Evolutionary conservation across 768 basidiomycete species (phyloP).

Genomic region (Trametopsis cervina): DNA sequence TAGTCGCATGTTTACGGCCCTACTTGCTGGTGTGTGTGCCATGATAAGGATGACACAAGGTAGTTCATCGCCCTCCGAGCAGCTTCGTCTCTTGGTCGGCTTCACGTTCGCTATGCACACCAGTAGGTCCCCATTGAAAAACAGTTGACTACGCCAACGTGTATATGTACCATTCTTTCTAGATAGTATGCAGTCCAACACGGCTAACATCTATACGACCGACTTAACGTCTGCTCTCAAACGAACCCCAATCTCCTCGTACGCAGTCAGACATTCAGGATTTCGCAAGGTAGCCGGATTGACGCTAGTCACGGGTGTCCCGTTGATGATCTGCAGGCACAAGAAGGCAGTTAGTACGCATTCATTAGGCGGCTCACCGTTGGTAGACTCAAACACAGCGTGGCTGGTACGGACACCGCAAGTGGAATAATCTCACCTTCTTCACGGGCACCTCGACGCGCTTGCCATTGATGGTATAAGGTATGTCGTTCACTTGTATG

Average conservation of each 20-base stretch:
- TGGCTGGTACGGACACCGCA: not conserved
- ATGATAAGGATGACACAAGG: no score
- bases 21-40: no score
- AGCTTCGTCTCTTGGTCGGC: no score
- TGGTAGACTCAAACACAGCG: not conserved
- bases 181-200: no score
- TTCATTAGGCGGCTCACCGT: not conserved
- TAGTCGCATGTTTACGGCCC: no score
- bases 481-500: slow-evolving; percentile 62
- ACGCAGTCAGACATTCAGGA: slow-evolving; percentile 62
- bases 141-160: no score
- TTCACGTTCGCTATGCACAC: no score
- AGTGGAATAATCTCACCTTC: slow-evolving; percentile 40
- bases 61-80: no score
- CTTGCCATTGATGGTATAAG: slow-evolving; percentile 78
- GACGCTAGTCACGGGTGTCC: slow-evolving; percentile 57
- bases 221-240: slow-evolving; percentile 41
- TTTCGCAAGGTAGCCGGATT: slow-evolving; percentile 71
- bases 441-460: slow-evolving; percentile 75
- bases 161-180: no score
- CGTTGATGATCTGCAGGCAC: slow-evolving; percentile 62
- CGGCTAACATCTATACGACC: no score
- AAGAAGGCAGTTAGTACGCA: slow-evolving; percentile 7
- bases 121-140: no score
- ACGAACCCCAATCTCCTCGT: slow-evolving; percentile 43